These are phyloP conservation scores for Erigeron canadensis DNA, from an alignment of 129 eudicot species.

Conservation along the genomic window DNA sequence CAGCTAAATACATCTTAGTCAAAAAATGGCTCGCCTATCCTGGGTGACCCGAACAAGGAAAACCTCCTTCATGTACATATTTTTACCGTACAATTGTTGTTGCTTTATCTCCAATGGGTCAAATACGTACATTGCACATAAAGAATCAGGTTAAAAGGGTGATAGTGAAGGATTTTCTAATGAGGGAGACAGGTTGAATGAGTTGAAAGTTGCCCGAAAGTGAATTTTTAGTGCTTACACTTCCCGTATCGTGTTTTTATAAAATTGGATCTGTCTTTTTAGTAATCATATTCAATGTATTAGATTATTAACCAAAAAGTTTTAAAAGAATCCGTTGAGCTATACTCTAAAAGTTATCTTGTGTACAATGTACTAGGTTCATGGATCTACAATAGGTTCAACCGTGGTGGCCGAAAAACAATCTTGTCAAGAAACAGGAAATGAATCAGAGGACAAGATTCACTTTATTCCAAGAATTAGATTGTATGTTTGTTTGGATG, in stretches of 20 bases:
- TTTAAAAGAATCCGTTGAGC: neutral
- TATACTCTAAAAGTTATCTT: slow-evolving; percentile 9
- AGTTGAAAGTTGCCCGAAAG: neutral
- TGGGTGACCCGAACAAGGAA: no score
- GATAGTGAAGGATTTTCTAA: no score
- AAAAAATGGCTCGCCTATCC: no score
- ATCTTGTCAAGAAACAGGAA: slow-evolving; percentile 34
- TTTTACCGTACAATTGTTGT: no score
- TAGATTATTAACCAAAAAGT: neutral
- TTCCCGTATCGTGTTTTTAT: neutral
- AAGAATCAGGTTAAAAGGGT: neutral
- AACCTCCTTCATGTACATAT: no score
- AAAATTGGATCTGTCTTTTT: neutral
- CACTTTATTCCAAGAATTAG: no score
- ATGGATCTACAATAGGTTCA: slow-evolving; percentile 31
- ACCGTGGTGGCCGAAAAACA: slow-evolving; percentile 34
- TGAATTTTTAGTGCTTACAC: neutral
- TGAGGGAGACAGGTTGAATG: neutral
- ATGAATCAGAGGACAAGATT: slow-evolving; percentile 43
- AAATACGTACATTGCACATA: neutral
- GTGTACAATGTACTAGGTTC: slow-evolving; percentile 40
- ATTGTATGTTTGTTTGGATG: no score
- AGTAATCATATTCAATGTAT: neutral
- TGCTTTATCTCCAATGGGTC: neutral
- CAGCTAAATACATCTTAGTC: no score